Conservation (phyloP, 2,329 filamentous ascomycete species). For the Fusarium xyrophilum region DNA sequence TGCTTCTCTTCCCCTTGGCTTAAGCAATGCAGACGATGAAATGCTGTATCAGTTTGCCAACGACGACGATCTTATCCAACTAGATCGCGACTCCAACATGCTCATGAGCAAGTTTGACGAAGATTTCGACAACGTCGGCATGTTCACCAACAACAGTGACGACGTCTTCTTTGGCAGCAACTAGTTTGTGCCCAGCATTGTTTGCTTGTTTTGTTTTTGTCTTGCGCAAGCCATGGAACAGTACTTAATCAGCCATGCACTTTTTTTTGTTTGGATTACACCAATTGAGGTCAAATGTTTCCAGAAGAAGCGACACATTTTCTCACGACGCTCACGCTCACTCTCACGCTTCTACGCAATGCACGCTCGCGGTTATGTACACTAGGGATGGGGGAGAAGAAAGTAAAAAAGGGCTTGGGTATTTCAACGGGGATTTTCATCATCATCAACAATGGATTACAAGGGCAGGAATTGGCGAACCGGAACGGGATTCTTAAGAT, state of each 20-base stretch:
- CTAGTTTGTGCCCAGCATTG: conserved; percentile 26
- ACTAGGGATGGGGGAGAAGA: conserved; percentile 7
- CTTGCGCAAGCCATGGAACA: conserved; percentile 14
- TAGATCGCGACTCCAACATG: conserved; percentile 57
- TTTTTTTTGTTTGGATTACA: conserved; percentile 14
- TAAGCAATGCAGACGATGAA: conserved; percentile 54
- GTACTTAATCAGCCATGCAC: conserved; percentile 29
- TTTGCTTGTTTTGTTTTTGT: conserved; percentile 1
- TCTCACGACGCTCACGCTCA: conserved; percentile 39
- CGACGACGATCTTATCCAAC: conserved; percentile 52
- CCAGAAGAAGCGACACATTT: conserved; percentile 11
- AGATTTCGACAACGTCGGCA: conserved; percentile 58
- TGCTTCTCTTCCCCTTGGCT: conserved; percentile 44
- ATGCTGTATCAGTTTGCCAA: conserved; percentile 53
- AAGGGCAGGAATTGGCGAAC: conserved; percentile 7
- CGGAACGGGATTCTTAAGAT: conserved; percentile 1
- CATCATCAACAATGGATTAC: neutral
- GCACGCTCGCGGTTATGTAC: conserved; percentile 21
- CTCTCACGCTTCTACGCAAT: conserved; percentile 29
- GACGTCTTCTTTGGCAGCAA: conserved; percentile 60
- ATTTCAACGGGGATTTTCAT: neutral
- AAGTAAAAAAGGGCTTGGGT: conserved; percentile 9
- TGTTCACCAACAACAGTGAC: conserved; percentile 59
- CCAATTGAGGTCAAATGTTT: conserved; percentile 4
- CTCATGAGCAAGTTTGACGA: conserved; percentile 63